Percentiles rank a stretch among this genome's conserved stretches.
Evolutionary conservation across 805 yeast genomes (phyloP).

Genomic region (Myxozyma lipomycoides): DNA sequence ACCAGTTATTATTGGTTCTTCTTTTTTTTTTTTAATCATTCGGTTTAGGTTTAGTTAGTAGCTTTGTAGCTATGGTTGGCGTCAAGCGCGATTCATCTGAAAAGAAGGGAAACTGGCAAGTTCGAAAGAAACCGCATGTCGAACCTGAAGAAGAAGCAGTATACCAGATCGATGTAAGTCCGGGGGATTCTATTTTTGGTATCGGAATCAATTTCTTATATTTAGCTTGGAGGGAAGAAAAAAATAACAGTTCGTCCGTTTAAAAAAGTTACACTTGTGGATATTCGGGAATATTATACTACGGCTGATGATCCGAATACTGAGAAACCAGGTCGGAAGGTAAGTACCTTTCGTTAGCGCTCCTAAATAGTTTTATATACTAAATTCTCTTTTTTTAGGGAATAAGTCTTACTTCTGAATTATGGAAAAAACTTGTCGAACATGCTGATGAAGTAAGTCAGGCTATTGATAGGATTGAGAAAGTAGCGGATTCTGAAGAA

Average conservation of each 20-base stretch:
- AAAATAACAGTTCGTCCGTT: conserved; percentile 69
- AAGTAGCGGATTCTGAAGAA: neutral
- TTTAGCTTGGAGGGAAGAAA: conserved; percentile 55
- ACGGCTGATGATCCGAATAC: conserved; percentile 45
- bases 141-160: no score
- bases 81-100: no score
- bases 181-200: no score
- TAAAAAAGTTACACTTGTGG: conserved; percentile 64
- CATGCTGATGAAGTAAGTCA: conserved; percentile 25
- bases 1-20: no score
- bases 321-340: conserved; percentile 72
- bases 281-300: conserved; percentile 79
- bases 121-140: no score
- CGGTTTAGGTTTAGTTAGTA: no score
- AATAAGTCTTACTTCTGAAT: conserved; percentile 32
- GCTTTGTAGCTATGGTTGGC: no score
- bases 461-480: conserved; percentile 28
- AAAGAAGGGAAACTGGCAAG: no score
- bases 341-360: conserved; percentile 31
- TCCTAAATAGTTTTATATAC: neutral
- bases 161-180: no score
- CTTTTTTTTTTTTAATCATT: no score
- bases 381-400: conserved; percentile 29
- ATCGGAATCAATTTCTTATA: no score
- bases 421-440: conserved; percentile 30